Base-by-base conservation (phyloP, 192 early-diverging fungal species). In the Pilaira anomala region DNA sequence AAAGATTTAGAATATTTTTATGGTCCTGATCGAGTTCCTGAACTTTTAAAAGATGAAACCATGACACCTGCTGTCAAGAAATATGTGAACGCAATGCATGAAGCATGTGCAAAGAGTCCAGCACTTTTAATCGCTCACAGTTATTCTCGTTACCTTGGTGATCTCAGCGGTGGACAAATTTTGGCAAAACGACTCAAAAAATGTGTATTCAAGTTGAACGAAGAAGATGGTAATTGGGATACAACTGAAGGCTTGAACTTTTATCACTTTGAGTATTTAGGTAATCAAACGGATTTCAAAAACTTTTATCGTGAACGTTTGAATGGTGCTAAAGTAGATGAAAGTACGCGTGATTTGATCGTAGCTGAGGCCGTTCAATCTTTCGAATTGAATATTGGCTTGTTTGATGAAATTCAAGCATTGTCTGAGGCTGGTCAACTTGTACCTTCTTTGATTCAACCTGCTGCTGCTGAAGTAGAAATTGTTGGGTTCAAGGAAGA, bases 141-240 rank as follows among this genome's bases (percentile, higher is more conserved):
- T 41, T 84, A 84, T 24, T 63, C 79, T 19, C 78, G 83, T 19
- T 84, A 84, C 60, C 56, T 84, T 1, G 83, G 83, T 29, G 83
- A 85, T 66, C 67, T 85, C 40, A 76, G 74, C 7, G 71, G 83
- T 48, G 83, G 83, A 16, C 80, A 82, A 41, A 78, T 83, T 41
- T 62, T 85, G 19, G 72, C 76, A 45, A 79, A 80, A 53, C 68
- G 78, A 24, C 61, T 85, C 5, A 73, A 78, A 58, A 83, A 81
- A 57, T 58, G 71, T 45, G 76, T 78, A 19, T 62, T 76, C 19
- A 25, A 67, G 9, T 64, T 79, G n/a, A 60, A 75, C 24, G 77
- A 77, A 48, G 66, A 69, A 19, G 78, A 74, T 40, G 51, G 65
- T 48, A 39, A 45, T 48, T 74, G 72, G 72, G 69, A 79, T 42